These are phyloP conservation scores for Mycena amicta DNA, from an alignment of 768 basidiomycete species.

Conservation along the genomic window DNA sequence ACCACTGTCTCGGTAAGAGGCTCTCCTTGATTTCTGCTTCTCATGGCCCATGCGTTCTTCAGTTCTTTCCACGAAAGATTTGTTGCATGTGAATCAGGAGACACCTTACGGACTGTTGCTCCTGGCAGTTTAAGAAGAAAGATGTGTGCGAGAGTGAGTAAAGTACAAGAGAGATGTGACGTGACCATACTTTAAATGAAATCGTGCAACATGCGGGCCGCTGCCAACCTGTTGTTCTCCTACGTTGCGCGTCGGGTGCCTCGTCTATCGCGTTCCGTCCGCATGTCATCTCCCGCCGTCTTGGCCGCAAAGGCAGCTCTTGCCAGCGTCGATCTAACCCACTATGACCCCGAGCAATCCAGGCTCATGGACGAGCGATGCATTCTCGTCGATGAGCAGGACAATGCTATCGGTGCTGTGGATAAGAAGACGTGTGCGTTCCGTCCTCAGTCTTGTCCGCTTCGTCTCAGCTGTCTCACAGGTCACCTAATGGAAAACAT, in stretches of 20 bases:
- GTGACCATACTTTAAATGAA: neutral
- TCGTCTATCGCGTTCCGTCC: slow-evolving; percentile 4
- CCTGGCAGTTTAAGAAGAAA: slow-evolving; percentile 30
- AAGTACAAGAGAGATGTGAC: neutral
- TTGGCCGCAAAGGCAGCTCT: slow-evolving; percentile 64
- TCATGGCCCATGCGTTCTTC: slow-evolving; percentile 3
- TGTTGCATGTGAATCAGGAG: slow-evolving; percentile 62
- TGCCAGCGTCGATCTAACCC: slow-evolving; percentile 74
- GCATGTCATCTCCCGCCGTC: slow-evolving; percentile 63
- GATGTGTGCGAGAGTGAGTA: too few relatives aligned
- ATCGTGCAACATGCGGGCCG: neutral
- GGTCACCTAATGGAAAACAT: slow-evolving; percentile 99
- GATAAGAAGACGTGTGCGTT: slow-evolving; percentile 95
- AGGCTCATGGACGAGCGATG: slow-evolving; percentile 95
- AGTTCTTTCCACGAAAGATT: slow-evolving; percentile 81
- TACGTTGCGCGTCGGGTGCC: neutral
- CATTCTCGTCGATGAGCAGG: slow-evolving; percentile 88
- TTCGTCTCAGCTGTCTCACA: slow-evolving; percentile 31
- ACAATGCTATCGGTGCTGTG: slow-evolving; percentile 79
- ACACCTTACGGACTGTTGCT: slow-evolving; percentile 59
- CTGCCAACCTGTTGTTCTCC: neutral
- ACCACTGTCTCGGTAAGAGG: slow-evolving; percentile 77
- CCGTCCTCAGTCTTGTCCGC: slow-evolving; percentile 5
- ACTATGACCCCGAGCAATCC: slow-evolving; percentile 91
- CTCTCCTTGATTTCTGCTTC: slow-evolving; percentile 8